Percentiles rank a stretch among this genome's conserved stretches.
These are phyloP conservation scores for Peronospora farinosa DNA, from an alignment of 352 stramenopile genomes.

Conservation along the genomic window DNA sequence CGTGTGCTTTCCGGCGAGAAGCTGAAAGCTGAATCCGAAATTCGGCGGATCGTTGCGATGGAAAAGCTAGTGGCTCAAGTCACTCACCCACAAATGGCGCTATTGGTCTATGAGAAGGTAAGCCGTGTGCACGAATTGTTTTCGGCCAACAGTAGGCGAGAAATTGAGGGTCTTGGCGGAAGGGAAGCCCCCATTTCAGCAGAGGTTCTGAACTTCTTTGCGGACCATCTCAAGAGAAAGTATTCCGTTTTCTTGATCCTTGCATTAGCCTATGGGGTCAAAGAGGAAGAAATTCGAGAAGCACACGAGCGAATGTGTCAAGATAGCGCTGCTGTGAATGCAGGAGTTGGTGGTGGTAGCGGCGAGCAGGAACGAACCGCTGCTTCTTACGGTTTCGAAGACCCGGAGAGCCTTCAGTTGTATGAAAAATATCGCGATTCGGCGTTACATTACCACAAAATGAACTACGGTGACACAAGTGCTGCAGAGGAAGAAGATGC, in stretches of 20 bases:
- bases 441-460: slow-evolving; percentile 74
- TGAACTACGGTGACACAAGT: slow-evolving; percentile 77
- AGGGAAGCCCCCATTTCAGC: slow-evolving; percentile 38
- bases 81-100: slow-evolving; percentile 68
- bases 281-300: slow-evolving; percentile 73
- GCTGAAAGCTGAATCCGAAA: slow-evolving; percentile 79
- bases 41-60: slow-evolving; percentile 78
- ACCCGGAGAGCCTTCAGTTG: slow-evolving; percentile 65
- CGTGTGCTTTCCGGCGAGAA: slow-evolving; percentile 73
- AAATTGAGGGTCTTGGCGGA: slow-evolving; percentile 55
- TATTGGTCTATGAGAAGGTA: slow-evolving; percentile 85
- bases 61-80: slow-evolving; percentile 80
- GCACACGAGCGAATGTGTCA: slow-evolving; percentile 78
- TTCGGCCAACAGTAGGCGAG: slow-evolving; percentile 64
- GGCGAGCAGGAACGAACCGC: slow-evolving; percentile 46
- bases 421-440: slow-evolving; percentile 85
- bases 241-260: slow-evolving; percentile 86
- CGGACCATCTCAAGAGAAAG: slow-evolving; percentile 81
- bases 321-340: slow-evolving; percentile 66
- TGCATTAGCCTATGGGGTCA: slow-evolving; percentile 64
- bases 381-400: slow-evolving; percentile 65
- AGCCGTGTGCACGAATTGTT: slow-evolving; percentile 85
- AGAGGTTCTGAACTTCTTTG: slow-evolving; percentile 77
- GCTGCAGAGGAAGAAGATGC: slow-evolving; percentile 82
- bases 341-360: slow-evolving; percentile 65